Base-by-base conservation (phyloP, 2,329 filamentous ascomycete species). In the Pyricularia sp. region DNA sequence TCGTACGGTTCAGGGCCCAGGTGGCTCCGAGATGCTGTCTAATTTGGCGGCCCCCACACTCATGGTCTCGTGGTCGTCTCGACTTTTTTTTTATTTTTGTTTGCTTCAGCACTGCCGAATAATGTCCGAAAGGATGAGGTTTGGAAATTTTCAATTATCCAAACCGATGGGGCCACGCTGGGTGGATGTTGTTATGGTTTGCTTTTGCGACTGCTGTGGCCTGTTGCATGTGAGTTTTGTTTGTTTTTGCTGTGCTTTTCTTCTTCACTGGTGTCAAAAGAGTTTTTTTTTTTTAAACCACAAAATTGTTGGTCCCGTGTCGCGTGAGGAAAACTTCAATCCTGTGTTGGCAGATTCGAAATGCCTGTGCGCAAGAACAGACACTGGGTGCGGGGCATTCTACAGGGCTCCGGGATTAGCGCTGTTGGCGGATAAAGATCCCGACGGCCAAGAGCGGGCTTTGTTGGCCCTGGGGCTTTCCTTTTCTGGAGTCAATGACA, bases 1-100 rank as follows among this genome's bases (percentile, higher is more conserved):
- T 61, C 23, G 58, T 61, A 61, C 58, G 33, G 33, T 26, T 66
- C 65, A 66, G 65, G 65, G 65, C 65, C 65, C 33, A 55, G 65
- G 65, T 66, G 33, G 65, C 33, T 36, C 33, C 33, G 33, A 26
- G 33, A 66, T 25, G 33, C n/a, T 33, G 33, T 36, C 30, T 66
- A 42, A 66, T 66, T 42, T 66, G 65, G 36, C 23, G 30, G 65
- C 25, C 65, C 65, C 65, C 65, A 66, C 65, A 42, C 23, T 66
- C 65, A 66, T 66, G 65, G 65, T 66, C 65, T 66, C 65, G 65
- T 66, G 65, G 23, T 61, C 58, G 58, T 61, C 58, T 61, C 58
- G n/a, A 26, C 25, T 61, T 61, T 61, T 61, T 61, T 66, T 26
- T 26, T 28, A 50, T 55, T 55, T 25, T 65, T 65, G 12, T 33